Evolutionary conservation across 2,329 filamentous ascomycete species (phyloP).

Genomic region (Ramularia endophylla): DNA sequence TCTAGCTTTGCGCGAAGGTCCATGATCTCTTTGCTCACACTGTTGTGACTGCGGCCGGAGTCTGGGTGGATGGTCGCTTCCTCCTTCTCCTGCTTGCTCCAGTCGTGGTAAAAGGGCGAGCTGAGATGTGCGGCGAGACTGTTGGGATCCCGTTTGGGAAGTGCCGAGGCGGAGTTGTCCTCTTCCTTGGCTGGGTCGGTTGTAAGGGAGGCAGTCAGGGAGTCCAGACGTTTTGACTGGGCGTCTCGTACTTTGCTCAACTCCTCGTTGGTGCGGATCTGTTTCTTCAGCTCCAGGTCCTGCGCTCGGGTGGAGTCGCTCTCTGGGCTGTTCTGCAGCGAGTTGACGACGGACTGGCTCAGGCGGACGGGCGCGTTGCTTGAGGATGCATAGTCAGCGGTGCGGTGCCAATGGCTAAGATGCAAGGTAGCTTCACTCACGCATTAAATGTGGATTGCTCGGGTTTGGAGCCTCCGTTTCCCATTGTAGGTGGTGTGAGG

Average conservation of each 20-base stretch:
- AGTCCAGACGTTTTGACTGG: conserved; percentile 62
- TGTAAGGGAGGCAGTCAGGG: conserved; percentile 54
- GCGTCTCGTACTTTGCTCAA: conserved; percentile 71
- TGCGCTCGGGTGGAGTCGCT: conserved; percentile 82
- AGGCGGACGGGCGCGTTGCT: conserved; percentile 62
- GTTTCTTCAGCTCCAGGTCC: conserved; percentile 78
- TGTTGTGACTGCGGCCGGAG: conserved; percentile 42
- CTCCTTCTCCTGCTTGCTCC: conserved; percentile 30
- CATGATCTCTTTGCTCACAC: conserved; percentile 53
- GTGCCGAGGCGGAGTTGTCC: conserved; percentile 13
- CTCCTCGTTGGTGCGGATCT: conserved; percentile 78
- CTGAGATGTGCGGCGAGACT: conserved; percentile 28
- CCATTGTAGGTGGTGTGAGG: conserved; percentile 42
- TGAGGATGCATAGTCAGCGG: conserved; percentile 11
- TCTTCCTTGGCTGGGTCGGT: conserved; percentile 32
- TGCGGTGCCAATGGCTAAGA: not conserved
- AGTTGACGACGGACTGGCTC: conserved; percentile 76
- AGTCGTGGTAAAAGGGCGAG: conserved; percentile 32
- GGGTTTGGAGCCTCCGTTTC: conserved; percentile 57
- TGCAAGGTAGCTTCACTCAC: conserved; percentile 41
- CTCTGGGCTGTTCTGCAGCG: conserved; percentile 80
- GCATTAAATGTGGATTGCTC: conserved; percentile 58
- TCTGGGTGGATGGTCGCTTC: conserved; percentile 39
- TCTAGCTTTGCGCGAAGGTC: conserved; percentile 46
- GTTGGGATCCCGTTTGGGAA: conserved; percentile 16